Percentiles rank a stretch among this genome's conserved stretches.
phyloP scores from a whole-genome alignment of 2,329 filamentous ascomycete genomes.

The Pyrenochaeta sp. region DNA sequence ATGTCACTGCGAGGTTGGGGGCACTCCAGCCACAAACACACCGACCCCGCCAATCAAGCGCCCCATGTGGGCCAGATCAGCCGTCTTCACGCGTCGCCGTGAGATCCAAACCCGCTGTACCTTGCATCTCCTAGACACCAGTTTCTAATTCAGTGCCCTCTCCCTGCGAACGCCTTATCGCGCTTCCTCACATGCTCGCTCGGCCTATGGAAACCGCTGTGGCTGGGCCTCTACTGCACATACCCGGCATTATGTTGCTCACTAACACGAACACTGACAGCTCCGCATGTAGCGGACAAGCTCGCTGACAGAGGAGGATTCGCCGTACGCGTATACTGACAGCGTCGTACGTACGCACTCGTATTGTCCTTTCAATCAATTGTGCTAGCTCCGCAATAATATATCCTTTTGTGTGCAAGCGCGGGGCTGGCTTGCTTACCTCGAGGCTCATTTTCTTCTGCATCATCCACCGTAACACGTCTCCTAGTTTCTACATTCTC shows the following conservation, averaged over 20 bases:
- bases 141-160: conserved; percentile 18
- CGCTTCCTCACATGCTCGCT: conserved; percentile 5
- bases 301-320: background rate
- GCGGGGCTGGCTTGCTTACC: background rate
- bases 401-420: background rate
- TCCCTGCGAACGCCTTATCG: conserved; percentile 20
- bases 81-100: conserved; percentile 7
- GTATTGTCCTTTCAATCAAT: background rate
- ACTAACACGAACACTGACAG: conserved; percentile 3
- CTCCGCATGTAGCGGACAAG: conserved; percentile 5
- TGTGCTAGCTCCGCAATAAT: background rate
- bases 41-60: conserved; percentile 12
- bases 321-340: conserved; percentile 1
- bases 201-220: conserved; percentile 5
- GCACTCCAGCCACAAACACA: background rate
- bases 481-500: background rate
- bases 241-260: conserved; percentile 3
- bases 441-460: background rate
- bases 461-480: background rate
- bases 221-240: conserved; percentile 9
- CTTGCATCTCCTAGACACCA: conserved; percentile 19
- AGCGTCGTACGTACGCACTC: conserved; percentile 10
- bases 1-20: conserved; percentile 31
- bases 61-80: conserved; percentile 8
- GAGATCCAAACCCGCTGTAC: conserved; percentile 11